A percentile compares a stretch with the other conserved stretches of the same genome.
These are phyloP conservation scores for Lenwebbia sp. DNA, from an alignment of 345 rosid genomes.

Conservation along the genomic window DNA sequence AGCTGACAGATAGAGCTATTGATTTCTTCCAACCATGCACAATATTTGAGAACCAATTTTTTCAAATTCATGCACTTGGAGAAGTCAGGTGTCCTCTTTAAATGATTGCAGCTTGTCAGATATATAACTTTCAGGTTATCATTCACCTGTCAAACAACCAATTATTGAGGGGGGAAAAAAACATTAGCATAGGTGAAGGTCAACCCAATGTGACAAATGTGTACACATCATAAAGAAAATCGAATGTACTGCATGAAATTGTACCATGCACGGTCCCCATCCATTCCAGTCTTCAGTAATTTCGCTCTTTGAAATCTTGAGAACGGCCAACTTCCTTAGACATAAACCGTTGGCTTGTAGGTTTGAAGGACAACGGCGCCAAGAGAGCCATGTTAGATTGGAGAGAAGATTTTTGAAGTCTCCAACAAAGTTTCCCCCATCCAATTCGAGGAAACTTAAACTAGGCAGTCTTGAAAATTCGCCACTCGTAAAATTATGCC, in stretches of 20 bases:
- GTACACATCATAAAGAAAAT: background rate
- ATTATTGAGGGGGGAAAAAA: background rate
- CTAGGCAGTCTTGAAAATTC: background rate
- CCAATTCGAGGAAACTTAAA: background rate
- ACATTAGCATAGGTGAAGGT: background rate
- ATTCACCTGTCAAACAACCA: background rate
- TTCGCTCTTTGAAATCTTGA: background rate
- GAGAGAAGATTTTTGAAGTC: background rate
- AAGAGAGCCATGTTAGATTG: background rate
- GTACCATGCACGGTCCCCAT: background rate
- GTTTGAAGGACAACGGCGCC: background rate
- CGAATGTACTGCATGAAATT: fast-evolving
- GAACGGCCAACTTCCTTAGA: background rate
- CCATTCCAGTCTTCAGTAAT: background rate
- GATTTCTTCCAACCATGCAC: fast-evolving
- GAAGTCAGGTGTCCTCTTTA: background rate
- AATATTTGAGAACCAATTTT: background rate
- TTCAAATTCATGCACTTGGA: background rate
- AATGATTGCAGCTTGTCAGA: background rate
- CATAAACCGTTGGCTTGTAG: background rate
- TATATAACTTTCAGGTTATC: background rate
- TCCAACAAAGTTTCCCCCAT: background rate
- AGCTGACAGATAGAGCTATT: background rate
- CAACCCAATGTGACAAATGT: background rate
- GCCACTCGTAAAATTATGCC: fast-evolving